Conservation (phyloP, 2,329 filamentous ascomycete species). For the Penicillium sp. region DNA sequence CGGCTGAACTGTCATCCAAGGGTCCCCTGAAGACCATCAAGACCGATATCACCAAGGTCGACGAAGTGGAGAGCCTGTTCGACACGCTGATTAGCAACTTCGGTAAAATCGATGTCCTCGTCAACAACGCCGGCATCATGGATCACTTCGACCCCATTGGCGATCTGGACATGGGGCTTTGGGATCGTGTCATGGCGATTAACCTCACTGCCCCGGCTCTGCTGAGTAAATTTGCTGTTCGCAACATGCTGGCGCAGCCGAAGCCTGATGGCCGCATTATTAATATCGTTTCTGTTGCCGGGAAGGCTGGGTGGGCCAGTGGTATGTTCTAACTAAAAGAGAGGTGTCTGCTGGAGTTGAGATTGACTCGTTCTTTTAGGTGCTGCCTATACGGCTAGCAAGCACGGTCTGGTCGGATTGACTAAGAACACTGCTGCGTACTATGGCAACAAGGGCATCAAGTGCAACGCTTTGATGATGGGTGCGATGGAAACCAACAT, state of each 20-base stretch:
- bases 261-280: constrained; percentile 42
- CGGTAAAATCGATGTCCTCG: constrained; percentile 47
- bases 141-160: constrained; percentile 50
- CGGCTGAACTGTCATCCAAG: constrained; percentile 17
- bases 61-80: constrained; percentile 33
- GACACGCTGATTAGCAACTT: constrained; percentile 28
- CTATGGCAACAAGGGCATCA: constrained; percentile 49
- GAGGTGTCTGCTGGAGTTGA: neutral
- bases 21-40: constrained; percentile 25
- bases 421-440: constrained; percentile 52
- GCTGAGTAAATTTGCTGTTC: constrained; percentile 45
- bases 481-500: constrained; percentile 53
- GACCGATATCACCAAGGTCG: constrained; percentile 32
- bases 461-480: constrained; percentile 44
- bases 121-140: constrained; percentile 53
- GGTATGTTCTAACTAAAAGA: constrained; percentile 23
- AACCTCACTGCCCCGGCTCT: constrained; percentile 51
- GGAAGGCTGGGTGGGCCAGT: constrained; percentile 36
- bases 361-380: constrained; percentile 23
- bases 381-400: constrained; percentile 46
- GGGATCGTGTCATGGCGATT: constrained; percentile 48
- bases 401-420: constrained; percentile 48
- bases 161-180: constrained; percentile 39
- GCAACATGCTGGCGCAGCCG: constrained; percentile 36
- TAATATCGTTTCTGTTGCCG: constrained; percentile 46